Base-by-base conservation (phyloP, 106 monocot genomes). In the Allium sativum region DNA sequence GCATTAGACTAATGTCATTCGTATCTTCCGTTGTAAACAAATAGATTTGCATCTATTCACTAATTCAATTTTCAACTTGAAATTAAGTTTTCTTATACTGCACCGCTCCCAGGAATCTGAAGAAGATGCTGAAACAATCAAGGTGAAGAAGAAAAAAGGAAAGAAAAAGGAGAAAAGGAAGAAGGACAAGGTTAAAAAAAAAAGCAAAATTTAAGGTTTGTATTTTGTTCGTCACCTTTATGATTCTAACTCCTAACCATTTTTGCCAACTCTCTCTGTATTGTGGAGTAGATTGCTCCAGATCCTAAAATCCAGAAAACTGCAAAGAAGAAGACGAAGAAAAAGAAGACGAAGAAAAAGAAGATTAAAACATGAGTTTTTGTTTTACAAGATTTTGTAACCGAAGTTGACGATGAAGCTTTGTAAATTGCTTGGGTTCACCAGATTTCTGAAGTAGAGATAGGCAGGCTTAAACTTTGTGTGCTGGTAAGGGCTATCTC, bases 101-200 rank as follows among this genome's bases (percentile, higher is more conserved):
- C 31, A 31, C 55, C 21, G 21, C 45, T 63, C 18, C 21, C 42
- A 77, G 72, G 67, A 63, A 31, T 62, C 41, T 44, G 72, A 40
- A 52, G 68, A 65, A 59, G 50, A 65, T 13, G 14, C 21, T 18
- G 21, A 16, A 7, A 52, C 43, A 55, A 42, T 58, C 18, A 42
- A 12, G 18, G 58, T 52, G 50, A 44, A 17, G 15, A 66, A 59
- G 73, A 73, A 64, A 52, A 70, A 64, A 22, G 50, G 48, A 21
- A 64, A 43, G 7, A 65, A 50, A 52, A 58, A 17, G 64, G 58
- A 65, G 40, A 20, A 10, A 68, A 31, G 61, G 60, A 71, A 75
- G 40, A 69, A 17, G 55, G 64, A 79, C 40, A 66, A 74, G 64
- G 61, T n/a, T n/a, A n/a, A n/a, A 74, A 53, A 79, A 79, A 64